phyloP scores from a whole-genome alignment of 2,329 filamentous ascomycete species.

The Fusarium mangiferae region DNA sequence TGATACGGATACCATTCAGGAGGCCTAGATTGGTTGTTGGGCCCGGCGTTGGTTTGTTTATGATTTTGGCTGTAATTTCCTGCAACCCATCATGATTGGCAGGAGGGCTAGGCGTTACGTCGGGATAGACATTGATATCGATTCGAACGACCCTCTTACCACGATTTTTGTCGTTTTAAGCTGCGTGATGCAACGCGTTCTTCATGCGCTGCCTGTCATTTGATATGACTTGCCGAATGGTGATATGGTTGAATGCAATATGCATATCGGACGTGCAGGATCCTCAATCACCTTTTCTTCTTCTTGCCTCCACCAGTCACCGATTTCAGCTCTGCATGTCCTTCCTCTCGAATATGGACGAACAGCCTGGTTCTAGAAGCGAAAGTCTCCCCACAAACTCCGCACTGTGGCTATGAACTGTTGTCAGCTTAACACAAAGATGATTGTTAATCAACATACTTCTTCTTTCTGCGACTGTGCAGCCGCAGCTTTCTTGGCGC shows the following conservation, averaged over 20 bases:
- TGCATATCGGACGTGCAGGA: background rate
- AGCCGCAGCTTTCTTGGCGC: slow-evolving; percentile 59
- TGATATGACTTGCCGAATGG: background rate
- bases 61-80: slow-evolving; percentile 23
- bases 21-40: slow-evolving; percentile 31
- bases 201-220: background rate
- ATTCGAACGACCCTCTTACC: slow-evolving; percentile 11
- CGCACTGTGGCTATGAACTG: slow-evolving; percentile 53
- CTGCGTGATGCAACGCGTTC: background rate
- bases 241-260: background rate
- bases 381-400: slow-evolving; percentile 58
- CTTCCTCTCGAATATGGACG: slow-evolving; percentile 73
- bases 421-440: background rate
- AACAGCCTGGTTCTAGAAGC: slow-evolving; percentile 78
- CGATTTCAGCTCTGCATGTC: slow-evolving; percentile 66
- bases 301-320: slow-evolving; percentile 47
- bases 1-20: slow-evolving; percentile 58
- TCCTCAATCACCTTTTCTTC: slow-evolving; percentile 47
- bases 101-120: slow-evolving; percentile 26
- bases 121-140: slow-evolving; percentile 40
- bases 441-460: slow-evolving; percentile 46
- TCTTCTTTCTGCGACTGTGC: slow-evolving; percentile 47
- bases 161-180: background rate
- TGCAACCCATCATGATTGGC: slow-evolving; percentile 2
- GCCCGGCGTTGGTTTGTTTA: slow-evolving; percentile 27